Evolutionary conservation across 2,329 filamentous ascomycete genomes (phyloP).

Genomic region (Trichophyton verrucosum): DNA sequence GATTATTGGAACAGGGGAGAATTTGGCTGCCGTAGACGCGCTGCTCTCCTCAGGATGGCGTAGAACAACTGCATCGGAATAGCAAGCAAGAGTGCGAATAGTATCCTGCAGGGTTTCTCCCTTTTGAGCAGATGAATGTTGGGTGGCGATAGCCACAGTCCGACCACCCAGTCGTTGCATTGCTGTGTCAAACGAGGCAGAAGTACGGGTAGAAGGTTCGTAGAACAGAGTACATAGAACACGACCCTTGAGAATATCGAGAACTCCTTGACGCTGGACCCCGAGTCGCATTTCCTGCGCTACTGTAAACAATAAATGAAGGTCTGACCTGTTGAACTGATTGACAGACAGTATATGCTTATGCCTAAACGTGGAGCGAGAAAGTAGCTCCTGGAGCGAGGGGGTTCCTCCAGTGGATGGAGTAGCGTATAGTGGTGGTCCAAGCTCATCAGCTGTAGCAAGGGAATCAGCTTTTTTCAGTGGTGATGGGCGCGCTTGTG

Average conservation of each 20-base stretch:
- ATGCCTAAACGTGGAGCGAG: constrained; percentile 75
- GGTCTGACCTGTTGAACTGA: constrained; percentile 73
- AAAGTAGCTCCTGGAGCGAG: constrained; percentile 57
- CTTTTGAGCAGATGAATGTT: constrained; percentile 81
- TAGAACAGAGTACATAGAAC: constrained; percentile 92
- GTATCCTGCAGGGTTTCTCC: constrained; percentile 90
- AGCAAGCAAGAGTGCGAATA: constrained; percentile 83
- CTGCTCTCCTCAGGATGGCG: constrained; percentile 77
- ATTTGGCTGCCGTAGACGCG: constrained; percentile 71
- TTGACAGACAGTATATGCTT: constrained; percentile 84
- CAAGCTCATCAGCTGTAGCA: constrained; percentile 23
- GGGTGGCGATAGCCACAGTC: constrained; percentile 68
- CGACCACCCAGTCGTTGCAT: constrained; percentile 96
- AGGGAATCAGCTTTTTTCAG: constrained; percentile 18
- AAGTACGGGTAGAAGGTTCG: constrained; percentile 92
- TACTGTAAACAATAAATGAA: constrained; percentile 89
- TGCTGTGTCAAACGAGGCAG: constrained; percentile 88
- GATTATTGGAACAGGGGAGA: constrained; percentile 81
- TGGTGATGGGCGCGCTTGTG: constrained; percentile 24
- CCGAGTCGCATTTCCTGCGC: constrained; percentile 95
- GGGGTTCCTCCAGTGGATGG: constrained; percentile 43
- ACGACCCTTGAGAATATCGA: constrained; percentile 74
- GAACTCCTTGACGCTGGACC: constrained; percentile 79
- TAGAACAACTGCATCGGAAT: constrained; percentile 89
- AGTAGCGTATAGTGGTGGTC: constrained; percentile 28